Evolutionary conservation across 495 filamentous ascomycete genomes (phyloP).

Genomic region (Bacidia rubella): DNA sequence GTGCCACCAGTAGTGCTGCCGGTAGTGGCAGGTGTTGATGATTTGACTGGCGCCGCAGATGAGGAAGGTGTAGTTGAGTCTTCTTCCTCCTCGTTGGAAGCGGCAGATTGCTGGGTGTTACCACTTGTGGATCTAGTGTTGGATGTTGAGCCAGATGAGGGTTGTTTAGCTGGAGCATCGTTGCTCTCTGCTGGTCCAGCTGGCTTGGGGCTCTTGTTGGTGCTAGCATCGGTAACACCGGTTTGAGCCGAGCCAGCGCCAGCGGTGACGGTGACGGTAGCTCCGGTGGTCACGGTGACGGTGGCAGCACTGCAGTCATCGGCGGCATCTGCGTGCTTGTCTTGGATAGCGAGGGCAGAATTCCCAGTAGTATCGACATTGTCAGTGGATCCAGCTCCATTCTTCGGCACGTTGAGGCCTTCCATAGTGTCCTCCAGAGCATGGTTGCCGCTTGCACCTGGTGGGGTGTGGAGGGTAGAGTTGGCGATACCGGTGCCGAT

Average conservation of each 20-base stretch:
- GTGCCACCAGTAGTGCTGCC: too few species aligned
- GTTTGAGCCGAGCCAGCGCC: background rate
- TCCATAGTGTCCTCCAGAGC: background rate
- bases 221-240: too few species aligned
- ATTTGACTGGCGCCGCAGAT: background rate
- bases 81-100: background rate
- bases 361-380: background rate
- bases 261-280: constrained; percentile 10
- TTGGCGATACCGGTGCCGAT: background rate
- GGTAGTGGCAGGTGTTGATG: too few species aligned
- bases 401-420: background rate
- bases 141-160: background rate
- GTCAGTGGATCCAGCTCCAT: background rate
- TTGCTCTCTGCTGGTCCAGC: too few species aligned
- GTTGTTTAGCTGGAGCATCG: too few species aligned
- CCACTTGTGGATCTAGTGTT: background rate
- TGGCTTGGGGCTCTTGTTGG: too few species aligned
- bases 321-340: background rate
- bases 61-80: background rate
- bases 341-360: background rate
- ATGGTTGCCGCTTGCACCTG: background rate
- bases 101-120: background rate
- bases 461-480: background rate
- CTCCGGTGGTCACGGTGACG: constrained; percentile 3
- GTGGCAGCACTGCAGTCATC: background rate